These are phyloP conservation scores for Yamadazyma dushanensis DNA, from an alignment of 1,139 yeast genomes.

Conservation along the genomic window DNA sequence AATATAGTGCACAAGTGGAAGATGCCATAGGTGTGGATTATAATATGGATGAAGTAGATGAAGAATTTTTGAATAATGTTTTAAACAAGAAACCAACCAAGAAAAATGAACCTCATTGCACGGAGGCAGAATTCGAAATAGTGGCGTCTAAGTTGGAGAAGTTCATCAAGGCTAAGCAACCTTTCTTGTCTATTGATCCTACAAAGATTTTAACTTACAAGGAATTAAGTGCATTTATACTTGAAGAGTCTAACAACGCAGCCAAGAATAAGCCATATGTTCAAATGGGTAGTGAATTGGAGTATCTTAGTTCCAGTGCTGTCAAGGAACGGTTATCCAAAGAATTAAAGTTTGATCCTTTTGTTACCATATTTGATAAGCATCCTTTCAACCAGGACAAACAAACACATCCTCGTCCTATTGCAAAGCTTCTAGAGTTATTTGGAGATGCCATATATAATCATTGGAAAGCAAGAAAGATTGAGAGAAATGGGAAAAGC, in stretches of 20 bases:
- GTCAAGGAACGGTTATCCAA: conserved; percentile 42
- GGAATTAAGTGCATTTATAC: conserved; percentile 57
- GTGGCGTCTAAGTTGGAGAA: conserved; percentile 74
- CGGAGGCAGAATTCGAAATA: conserved; percentile 85
- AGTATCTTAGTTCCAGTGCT: conserved; percentile 37
- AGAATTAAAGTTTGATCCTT: conserved; percentile 40
- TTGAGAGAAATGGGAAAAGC: conserved; percentile 66
- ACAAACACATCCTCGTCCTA: conserved; percentile 35
- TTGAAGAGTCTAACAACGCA: conserved; percentile 35
- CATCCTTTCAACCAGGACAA: conserved; percentile 26
- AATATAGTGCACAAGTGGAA: conserved; percentile 92
- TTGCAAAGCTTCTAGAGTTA: conserved; percentile 53
- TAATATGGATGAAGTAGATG: conserved; percentile 90
- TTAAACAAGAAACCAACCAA: conserved; percentile 36
- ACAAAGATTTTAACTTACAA: conserved; percentile 67
- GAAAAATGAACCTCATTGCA: conserved; percentile 32
- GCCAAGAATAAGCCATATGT: conserved; percentile 30
- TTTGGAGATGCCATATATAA: conserved; percentile 73
- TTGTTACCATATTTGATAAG: conserved; percentile 54
- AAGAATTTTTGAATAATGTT: conserved; percentile 52
- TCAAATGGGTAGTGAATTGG: conserved; percentile 30
- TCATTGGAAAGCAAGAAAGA: conserved; percentile 79
- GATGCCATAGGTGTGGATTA: conserved; percentile 86
- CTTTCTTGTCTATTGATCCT: conserved; percentile 85
- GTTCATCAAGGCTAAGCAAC: conserved; percentile 77